phyloP scores from a whole-genome alignment of 2,329 filamentous ascomycete species.

The Hypoxylon sp. region DNA sequence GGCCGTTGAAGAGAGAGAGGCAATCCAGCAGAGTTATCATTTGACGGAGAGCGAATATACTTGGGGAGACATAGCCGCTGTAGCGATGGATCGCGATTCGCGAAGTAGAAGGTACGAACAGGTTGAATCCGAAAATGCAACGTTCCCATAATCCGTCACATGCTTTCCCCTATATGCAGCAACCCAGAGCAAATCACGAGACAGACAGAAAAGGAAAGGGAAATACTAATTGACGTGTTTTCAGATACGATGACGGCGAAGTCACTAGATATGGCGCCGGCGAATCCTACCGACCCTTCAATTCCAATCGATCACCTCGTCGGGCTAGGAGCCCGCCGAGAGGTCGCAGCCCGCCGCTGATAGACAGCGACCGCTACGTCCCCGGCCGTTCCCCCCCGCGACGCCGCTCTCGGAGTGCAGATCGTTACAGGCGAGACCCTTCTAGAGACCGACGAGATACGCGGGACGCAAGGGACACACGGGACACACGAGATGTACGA shows the following conservation, averaged over 20 bases:
- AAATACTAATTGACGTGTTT: slow-evolving; percentile 13
- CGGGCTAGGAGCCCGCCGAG: slow-evolving; percentile 48
- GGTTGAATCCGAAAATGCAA: neutral
- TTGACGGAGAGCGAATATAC: neutral
- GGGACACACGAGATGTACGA: slow-evolving; percentile 55
- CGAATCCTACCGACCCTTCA: slow-evolving; percentile 71
- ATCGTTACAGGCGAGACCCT: slow-evolving; percentile 56
- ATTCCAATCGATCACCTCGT: slow-evolving; percentile 62
- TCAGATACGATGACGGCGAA: slow-evolving; percentile 70
- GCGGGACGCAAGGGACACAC: slow-evolving; percentile 51
- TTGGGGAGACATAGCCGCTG: neutral
- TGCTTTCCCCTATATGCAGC: neutral
- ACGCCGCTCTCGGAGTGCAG: slow-evolving; percentile 57
- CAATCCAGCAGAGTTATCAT: no score
- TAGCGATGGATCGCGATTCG: slow-evolving; percentile 45
- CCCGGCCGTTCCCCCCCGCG: slow-evolving; percentile 56
- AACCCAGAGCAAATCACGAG: neutral
- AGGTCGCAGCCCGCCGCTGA: slow-evolving; percentile 53
- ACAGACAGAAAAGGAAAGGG: neutral
- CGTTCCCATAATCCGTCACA: neutral
- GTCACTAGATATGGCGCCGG: slow-evolving; percentile 71
- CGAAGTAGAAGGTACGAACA: slow-evolving; percentile 48
- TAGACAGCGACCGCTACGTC: slow-evolving; percentile 57
- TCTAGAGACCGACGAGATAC: slow-evolving; percentile 49
- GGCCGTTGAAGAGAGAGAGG: neutral